A percentile compares a stretch with the other conserved stretches of the same genome.
These are phyloP conservation scores for Microsporum audouinii DNA, from an alignment of 2,329 filamentous ascomycete species.

Conservation along the genomic window DNA sequence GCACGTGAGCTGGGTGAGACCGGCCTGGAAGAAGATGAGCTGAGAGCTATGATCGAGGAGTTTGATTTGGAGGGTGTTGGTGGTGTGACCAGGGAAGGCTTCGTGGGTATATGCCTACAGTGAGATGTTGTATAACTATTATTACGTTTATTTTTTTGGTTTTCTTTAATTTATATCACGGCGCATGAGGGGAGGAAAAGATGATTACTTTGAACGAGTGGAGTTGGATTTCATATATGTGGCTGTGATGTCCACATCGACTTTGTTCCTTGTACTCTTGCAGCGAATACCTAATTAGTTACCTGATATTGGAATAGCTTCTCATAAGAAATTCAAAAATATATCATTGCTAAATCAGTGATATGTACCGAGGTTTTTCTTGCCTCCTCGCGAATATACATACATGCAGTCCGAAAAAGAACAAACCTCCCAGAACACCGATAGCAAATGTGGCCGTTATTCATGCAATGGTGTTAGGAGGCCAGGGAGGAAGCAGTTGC, in stretches of 20 bases:
- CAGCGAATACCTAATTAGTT: neutral
- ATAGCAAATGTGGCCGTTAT: neutral
- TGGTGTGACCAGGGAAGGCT: slow-evolving; percentile 53
- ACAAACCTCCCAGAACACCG: neutral
- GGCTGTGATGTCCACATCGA: neutral
- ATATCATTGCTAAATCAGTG: neutral
- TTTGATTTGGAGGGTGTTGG: slow-evolving; percentile 93
- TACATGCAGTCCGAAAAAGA: neutral
- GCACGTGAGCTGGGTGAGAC: slow-evolving; percentile 80
- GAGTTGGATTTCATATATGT: neutral
- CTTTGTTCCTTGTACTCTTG: neutral
- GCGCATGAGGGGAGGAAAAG: neutral
- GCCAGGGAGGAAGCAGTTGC: neutral
- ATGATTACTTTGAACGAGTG: neutral
- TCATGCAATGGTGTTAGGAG: neutral
- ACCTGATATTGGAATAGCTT: neutral
- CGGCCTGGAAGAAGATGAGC: slow-evolving; percentile 80
- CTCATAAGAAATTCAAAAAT: neutral
- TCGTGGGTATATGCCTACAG: slow-evolving; percentile 54
- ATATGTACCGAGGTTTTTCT: neutral
- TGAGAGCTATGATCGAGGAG: slow-evolving; percentile 94
- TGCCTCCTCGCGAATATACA: neutral
- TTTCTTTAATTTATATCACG: neutral
- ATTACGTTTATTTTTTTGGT: neutral
- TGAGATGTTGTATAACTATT: slow-evolving; percentile 18